A percentile compares a stretch with the other conserved stretches of the same genome.
Evolutionary conservation across 441 rosid species (phyloP).

Genomic region (Kokia cookei): DNA sequence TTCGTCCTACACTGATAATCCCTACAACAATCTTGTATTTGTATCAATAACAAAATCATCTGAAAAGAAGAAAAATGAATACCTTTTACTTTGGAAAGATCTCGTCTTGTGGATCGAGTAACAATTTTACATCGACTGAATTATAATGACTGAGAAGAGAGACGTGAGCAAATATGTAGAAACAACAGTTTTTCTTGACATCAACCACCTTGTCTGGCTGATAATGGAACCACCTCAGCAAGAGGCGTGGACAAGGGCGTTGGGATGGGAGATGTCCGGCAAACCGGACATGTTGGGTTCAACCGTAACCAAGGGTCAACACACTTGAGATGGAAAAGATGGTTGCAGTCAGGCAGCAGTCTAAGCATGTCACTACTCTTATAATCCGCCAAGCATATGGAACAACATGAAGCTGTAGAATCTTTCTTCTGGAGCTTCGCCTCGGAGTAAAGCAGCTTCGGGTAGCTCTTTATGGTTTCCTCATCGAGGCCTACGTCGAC

Average conservation of each 20-base stretch:
- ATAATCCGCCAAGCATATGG: conserved; percentile 63
- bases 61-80: neutral
- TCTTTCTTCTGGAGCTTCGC: conserved; percentile 37
- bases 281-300: conserved; percentile 60
- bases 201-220: conserved; percentile 34
- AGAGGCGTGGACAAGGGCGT: conserved; percentile 74
- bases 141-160: neutral
- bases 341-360: conserved; percentile 54
- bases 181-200: neutral
- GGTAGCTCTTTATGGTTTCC: conserved; percentile 60
- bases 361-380: conserved; percentile 38
- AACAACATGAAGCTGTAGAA: conserved; percentile 50
- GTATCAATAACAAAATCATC: neutral
- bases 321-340: conserved; percentile 52
- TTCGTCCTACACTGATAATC: neutral
- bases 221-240: conserved; percentile 75
- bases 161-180: neutral
- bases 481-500: conserved; percentile 70
- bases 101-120: neutral
- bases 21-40: neutral
- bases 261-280: conserved; percentile 62
- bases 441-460: conserved; percentile 68
- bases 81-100: neutral
- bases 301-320: conserved; percentile 59
- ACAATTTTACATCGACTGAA: neutral